A percentile compares a stretch with the other conserved stretches of the same genome.
These are phyloP conservation scores for Gastroboletus turbinatus DNA, from an alignment of 1,284 basidiomycete species.

Conservation along the genomic window DNA sequence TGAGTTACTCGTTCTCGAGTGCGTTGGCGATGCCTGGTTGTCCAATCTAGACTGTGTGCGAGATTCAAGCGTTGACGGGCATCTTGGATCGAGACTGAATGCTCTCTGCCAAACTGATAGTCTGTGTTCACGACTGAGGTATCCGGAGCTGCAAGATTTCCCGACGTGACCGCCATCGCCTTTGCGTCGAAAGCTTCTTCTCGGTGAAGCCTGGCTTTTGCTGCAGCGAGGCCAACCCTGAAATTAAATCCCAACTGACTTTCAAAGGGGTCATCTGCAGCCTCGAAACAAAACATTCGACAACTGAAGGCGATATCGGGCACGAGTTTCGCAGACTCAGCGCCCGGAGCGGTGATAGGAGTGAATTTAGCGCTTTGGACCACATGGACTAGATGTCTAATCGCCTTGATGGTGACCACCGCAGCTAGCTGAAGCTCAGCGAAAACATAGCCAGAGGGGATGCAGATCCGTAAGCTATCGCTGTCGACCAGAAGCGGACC, in stretches of 20 bases:
- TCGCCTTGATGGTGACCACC: constrained; percentile 63
- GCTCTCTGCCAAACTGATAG: constrained; percentile 59
- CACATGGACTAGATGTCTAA: constrained; percentile 60
- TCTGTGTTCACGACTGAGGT: constrained; percentile 31
- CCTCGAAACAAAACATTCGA: constrained; percentile 69
- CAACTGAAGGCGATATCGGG: constrained; percentile 69
- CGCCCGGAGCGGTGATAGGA: constrained; percentile 53
- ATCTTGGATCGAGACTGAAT: constrained; percentile 69
- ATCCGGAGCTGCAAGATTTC: constrained; percentile 26
- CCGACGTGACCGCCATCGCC: constrained; percentile 58
- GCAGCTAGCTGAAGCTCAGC: constrained; percentile 72
- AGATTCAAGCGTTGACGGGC: constrained; percentile 74
- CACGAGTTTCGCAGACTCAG: constrained; percentile 70
- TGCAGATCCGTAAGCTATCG: constrained; percentile 69
- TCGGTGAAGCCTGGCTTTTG: constrained; percentile 71
- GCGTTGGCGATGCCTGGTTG: constrained; percentile 47
- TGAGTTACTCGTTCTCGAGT: constrained; percentile 35
- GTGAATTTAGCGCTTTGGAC: constrained; percentile 47
- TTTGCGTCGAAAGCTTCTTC: constrained; percentile 85
- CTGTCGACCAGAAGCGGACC: constrained; percentile 50
- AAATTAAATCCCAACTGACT: constrained; percentile 78
- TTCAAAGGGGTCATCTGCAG: constrained; percentile 89
- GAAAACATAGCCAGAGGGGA: constrained; percentile 80
- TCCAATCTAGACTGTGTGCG: constrained; percentile 83
- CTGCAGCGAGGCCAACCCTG: constrained; percentile 76